Base-by-base conservation (phyloP, 1,139 yeast genomes). In the Taiozyma sp. region DNA sequence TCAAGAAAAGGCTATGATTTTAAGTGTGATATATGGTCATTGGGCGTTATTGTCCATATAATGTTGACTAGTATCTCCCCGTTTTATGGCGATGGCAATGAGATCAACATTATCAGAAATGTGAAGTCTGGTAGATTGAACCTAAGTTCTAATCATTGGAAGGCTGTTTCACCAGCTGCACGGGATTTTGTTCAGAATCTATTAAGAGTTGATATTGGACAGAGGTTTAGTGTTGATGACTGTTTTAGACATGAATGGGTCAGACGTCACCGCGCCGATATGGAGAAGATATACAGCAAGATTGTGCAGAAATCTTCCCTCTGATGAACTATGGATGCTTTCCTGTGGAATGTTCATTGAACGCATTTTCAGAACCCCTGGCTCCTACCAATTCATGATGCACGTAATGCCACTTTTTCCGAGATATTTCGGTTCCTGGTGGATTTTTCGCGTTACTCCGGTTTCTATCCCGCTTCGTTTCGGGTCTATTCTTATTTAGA, bases 1-100 rank as follows among this genome's bases (percentile, higher is more conserved):
- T 44, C 49, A 2, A 56, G 49, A 49, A 51, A 56, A 24, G 81
- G 84, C 0, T 82, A 81, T 58, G 76, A 73, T 49, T 68, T 65
- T 41, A 80, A 79, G 58, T 82, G 87, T 59, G 89, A 84, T 62
- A 65, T 80, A 46, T 83, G 89, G 90, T 82, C 88, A 1, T 60
- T 83, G 8, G 89, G 88, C 0, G 75, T 83, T 0, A 74, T 83
- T 24, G 60, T 75, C 4, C 82, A 81, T 63, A 78, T 83, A 19
- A 67, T 83, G 64, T 63, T 75, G 26, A 75, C 79, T 40, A 88
- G 87, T 0, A 70, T 80, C 1, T 81, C 88, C 0, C 88, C 88
- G 5, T 82, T 83, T 59, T 79, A 76, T 58, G 74, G 75, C 2
- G 72, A 72, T 49, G 76, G 76, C 0, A 60, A 69, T 21, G 72